Percentiles rank a stretch among this genome's conserved stretches.
These are phyloP conservation scores for Carex kokanica DNA, from an alignment of 176 grass and related monocot genomes.

Conservation along the genomic window DNA sequence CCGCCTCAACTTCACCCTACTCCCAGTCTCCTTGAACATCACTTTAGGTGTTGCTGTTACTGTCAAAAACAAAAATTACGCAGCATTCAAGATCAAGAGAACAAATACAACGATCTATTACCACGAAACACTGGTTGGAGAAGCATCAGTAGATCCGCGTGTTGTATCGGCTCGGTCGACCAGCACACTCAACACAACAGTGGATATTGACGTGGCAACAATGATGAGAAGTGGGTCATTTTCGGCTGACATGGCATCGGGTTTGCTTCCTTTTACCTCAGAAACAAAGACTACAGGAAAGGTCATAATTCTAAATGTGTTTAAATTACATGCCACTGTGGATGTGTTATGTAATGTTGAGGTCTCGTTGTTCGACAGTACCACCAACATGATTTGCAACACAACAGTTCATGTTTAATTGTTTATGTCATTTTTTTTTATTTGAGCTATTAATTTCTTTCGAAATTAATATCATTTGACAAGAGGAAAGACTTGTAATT, in stretches of 20 bases:
- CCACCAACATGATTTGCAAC: constrained; percentile 2
- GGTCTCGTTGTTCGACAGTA: background rate
- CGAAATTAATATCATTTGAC: background rate
- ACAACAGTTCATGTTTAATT: constrained; percentile 1
- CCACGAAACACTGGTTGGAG: constrained; percentile 42
- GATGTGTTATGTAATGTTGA: background rate
- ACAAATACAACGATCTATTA: constrained; percentile 45
- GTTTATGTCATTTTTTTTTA: background rate
- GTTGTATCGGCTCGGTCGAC: constrained; percentile 28
- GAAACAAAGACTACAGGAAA: constrained; percentile 22
- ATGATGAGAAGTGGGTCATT: constrained; percentile 43
- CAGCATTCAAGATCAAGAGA: constrained; percentile 41
- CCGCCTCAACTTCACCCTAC: constrained; percentile 32
- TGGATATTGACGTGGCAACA: constrained; percentile 35
- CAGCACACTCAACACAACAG: constrained; percentile 19
- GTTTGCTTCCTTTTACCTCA: constrained; percentile 18
- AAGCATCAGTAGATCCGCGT: constrained; percentile 34
- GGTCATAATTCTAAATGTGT: constrained; percentile 16
- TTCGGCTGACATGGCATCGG: constrained; percentile 28
- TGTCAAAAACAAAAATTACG: constrained; percentile 53
- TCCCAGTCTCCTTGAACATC: constrained; percentile 27
- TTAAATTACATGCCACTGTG: constrained; percentile 10
- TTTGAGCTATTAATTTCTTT: background rate
- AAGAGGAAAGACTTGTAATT: background rate
- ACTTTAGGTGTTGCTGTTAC: constrained; percentile 40